A percentile compares a stretch with the other conserved stretches of the same genome.
These are phyloP conservation scores for Apiotrichum brassicae DNA, from an alignment of 1,284 basidiomycete species.

Conservation along the genomic window DNA sequence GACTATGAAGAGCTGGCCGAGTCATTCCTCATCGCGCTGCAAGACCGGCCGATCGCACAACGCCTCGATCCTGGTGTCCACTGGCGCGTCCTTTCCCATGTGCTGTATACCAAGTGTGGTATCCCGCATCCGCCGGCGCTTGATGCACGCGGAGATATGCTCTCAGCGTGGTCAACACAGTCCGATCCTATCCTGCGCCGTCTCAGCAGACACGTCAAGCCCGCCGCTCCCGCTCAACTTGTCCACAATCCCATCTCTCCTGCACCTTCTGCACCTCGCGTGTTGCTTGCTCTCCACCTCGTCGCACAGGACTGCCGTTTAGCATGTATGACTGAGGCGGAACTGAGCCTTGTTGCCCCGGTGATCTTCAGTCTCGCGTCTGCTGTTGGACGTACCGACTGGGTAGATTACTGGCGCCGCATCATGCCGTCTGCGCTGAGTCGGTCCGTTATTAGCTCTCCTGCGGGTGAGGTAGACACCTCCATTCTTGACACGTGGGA, in stretches of 20 bases:
- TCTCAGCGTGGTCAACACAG: background rate
- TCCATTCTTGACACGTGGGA: constrained; percentile 27
- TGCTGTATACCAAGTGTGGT: constrained; percentile 37
- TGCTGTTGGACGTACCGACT: constrained; percentile 60
- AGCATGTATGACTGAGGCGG: constrained; percentile 47
- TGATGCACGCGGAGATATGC: background rate
- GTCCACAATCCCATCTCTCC: background rate
- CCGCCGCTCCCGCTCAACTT: background rate
- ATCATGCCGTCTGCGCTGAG: constrained; percentile 55
- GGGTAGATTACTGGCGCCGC: constrained; percentile 82
- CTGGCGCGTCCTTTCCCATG: constrained; percentile 19
- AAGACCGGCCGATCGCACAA: background rate
- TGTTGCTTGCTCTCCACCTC: constrained; percentile 64
- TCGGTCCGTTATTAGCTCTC: background rate
- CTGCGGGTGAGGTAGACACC: constrained; percentile 15
- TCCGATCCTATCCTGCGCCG: constrained; percentile 50
- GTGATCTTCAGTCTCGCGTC: constrained; percentile 63
- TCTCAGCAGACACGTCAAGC: constrained; percentile 43
- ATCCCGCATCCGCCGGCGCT: background rate
- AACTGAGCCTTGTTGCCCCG: constrained; percentile 58
- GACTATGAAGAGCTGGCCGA: constrained; percentile 10
- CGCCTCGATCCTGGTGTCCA: constrained; percentile 2
- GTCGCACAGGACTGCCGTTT: constrained; percentile 57
- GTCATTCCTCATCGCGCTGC: constrained; percentile 1
- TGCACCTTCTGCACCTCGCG: constrained; percentile 7